phyloP scores from a whole-genome alignment of 2,329 filamentous ascomycete species.

The Ceratocystis harringtonii region DNA sequence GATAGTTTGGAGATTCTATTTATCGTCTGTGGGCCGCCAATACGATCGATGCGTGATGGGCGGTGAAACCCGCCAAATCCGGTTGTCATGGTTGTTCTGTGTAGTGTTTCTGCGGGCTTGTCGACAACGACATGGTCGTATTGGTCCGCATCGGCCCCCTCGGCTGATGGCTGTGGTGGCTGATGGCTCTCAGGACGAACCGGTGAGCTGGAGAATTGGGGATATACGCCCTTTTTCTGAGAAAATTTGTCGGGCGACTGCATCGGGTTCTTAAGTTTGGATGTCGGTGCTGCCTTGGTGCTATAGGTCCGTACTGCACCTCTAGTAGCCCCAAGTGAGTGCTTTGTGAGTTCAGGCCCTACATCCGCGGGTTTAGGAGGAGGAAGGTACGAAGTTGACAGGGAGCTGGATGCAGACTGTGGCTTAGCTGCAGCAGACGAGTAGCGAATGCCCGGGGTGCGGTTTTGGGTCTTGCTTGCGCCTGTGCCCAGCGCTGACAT shows the following conservation, averaged over 20 bases:
- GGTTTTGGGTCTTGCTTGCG: background rate
- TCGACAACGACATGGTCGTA: conserved; percentile 24
- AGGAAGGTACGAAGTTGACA: background rate
- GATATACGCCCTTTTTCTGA: conserved; percentile 30
- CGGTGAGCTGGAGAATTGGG: conserved; percentile 45
- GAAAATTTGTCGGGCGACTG: background rate
- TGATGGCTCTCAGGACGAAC: conserved; percentile 21
- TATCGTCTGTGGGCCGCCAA: conserved; percentile 19
- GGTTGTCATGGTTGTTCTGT: conserved; percentile 36
- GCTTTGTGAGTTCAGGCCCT: conserved; percentile 24
- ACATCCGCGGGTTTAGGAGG: conserved; percentile 18
- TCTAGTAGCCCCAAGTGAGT: conserved; percentile 28
- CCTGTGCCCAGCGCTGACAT: background rate
- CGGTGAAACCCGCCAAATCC: conserved; percentile 29
- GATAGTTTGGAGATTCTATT: conserved; percentile 35
- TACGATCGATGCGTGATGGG: conserved; percentile 27
- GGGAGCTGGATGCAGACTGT: background rate
- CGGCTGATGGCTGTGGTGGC: background rate
- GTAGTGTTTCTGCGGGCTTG: conserved; percentile 31
- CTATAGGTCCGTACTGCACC: background rate
- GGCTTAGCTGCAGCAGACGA: background rate
- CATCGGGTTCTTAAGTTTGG: conserved; percentile 16
- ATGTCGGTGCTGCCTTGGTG: background rate
- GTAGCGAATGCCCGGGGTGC: background rate
- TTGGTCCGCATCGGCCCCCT: conserved; percentile 22